These are phyloP conservation scores for Ustilago hordei DNA, from an alignment of 1,284 basidiomycete genomes.

Conservation along the genomic window DNA sequence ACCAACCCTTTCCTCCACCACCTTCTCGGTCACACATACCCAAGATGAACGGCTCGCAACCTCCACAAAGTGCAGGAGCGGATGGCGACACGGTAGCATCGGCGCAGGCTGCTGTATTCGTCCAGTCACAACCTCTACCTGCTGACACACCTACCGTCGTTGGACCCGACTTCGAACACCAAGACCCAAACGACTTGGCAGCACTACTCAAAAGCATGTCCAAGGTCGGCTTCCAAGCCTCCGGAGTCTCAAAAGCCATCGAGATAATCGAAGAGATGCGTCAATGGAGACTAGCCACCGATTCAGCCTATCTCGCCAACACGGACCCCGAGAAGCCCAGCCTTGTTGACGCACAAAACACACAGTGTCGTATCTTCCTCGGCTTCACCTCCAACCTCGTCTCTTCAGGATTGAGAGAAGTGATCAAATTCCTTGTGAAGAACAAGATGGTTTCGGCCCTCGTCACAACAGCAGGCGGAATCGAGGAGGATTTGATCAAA, in stretches of 20 bases:
- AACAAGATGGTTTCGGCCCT: slow-evolving; percentile 89
- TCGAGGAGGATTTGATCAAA: slow-evolving; percentile 99
- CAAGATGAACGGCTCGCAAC: slow-evolving; percentile 13
- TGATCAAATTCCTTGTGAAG: slow-evolving; percentile 92
- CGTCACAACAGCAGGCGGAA: slow-evolving; percentile 96
- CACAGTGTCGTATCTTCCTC: slow-evolving; percentile 88
- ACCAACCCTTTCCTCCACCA: background rate
- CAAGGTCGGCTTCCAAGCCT: slow-evolving; percentile 95
- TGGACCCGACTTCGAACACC: slow-evolving; percentile 87
- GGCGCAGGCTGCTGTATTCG: slow-evolving; percentile 59
- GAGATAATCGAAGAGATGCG: slow-evolving; percentile 88
- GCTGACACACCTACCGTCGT: slow-evolving; percentile 72
- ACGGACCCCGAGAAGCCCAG: slow-evolving; percentile 50
- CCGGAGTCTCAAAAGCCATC: slow-evolving; percentile 87
- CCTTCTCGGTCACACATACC: background rate
- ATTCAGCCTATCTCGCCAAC: slow-evolving; percentile 40
- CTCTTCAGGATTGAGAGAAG: slow-evolving; percentile 93
- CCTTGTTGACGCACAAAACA: slow-evolving; percentile 74
- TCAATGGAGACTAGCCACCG: slow-evolving; percentile 56
- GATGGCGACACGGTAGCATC: slow-evolving; percentile 25
- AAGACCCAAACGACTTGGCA: slow-evolving; percentile 75
- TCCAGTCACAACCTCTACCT: slow-evolving; percentile 52
- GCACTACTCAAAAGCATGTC: slow-evolving; percentile 83
- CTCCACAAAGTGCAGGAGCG: slow-evolving; percentile 3
- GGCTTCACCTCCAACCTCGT: slow-evolving; percentile 99